phyloP scores from a whole-genome alignment of 1,284 basidiomycete genomes.

The Acaromyces ingoldii region DNA sequence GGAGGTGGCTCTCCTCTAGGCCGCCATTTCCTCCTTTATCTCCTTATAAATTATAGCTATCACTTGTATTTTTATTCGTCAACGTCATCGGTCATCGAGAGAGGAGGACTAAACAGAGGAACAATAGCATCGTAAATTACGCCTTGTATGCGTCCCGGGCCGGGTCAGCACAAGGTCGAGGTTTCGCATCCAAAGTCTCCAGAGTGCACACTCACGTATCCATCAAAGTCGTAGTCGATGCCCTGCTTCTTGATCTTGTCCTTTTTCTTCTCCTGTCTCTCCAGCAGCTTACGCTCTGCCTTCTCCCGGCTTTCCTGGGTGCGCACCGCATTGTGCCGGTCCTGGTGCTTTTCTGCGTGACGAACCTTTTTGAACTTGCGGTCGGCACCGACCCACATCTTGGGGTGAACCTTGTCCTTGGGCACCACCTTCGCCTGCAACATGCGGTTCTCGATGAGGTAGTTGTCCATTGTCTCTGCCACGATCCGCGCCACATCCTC shows the following conservation, averaged over 20 bases:
- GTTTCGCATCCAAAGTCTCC: too few relatives aligned
- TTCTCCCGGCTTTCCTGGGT: slow-evolving; percentile 61
- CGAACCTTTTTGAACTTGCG: slow-evolving; percentile 80
- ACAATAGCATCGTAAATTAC: too few relatives aligned
- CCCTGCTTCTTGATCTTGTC: slow-evolving; percentile 73
- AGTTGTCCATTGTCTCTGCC: slow-evolving; percentile 98
- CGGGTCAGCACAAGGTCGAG: too few relatives aligned
- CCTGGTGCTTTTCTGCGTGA: slow-evolving; percentile 62
- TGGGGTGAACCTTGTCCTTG: slow-evolving; percentile 80
- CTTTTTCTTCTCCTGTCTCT: slow-evolving; percentile 72
- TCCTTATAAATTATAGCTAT: too few relatives aligned
- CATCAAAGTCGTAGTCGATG: slow-evolving; percentile 82
- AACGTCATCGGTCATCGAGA: too few relatives aligned
- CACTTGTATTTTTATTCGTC: too few relatives aligned
- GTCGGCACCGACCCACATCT: slow-evolving; percentile 95
- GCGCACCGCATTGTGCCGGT: slow-evolving; percentile 65
- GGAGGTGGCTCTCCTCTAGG: too few relatives aligned
- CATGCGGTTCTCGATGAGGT: slow-evolving; percentile 88
- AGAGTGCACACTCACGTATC: slow-evolving; percentile 52
- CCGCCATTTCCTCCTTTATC: too few relatives aligned
- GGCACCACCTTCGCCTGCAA: slow-evolving; percentile 73
- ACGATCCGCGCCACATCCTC: slow-evolving; percentile 87
- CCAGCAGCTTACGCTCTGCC: slow-evolving; percentile 67
- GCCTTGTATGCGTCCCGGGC: too few relatives aligned
- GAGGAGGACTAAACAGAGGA: too few relatives aligned